phyloP scores from a whole-genome alignment of 2,329 filamentous ascomycete genomes.

The Bipolaris gigantea region DNA sequence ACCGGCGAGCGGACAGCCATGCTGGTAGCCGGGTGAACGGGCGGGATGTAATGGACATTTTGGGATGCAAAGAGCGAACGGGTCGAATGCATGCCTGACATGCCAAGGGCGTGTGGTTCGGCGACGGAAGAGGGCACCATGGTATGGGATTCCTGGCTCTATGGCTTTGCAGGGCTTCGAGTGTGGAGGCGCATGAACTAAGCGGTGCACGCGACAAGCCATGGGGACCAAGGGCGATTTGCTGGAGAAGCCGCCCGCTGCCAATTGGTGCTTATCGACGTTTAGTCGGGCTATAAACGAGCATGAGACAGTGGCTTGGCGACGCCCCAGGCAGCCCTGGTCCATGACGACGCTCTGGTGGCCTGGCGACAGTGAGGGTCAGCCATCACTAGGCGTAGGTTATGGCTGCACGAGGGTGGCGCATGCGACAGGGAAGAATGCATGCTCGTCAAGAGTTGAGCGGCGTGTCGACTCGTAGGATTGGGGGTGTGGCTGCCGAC shows the following conservation, averaged over 20 bases:
- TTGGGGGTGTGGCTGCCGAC: not conserved
- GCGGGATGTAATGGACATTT: slow-evolving; percentile 13
- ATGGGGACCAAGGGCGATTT: not conserved
- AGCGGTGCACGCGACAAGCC: not conserved
- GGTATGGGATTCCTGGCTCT: not conserved
- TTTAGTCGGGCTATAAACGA: not conserved
- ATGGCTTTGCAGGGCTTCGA: not conserved
- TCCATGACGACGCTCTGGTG: not conserved
- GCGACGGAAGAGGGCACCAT: not conserved
- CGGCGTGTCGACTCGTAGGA: not conserved
- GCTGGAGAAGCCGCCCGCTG: not conserved
- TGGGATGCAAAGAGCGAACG: slow-evolving; percentile 12
- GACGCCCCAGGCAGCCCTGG: not conserved
- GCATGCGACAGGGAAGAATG: not conserved
- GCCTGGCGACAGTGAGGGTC: not conserved
- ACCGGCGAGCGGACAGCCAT: not conserved
- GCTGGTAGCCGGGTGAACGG: not conserved
- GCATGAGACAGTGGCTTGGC: not conserved
- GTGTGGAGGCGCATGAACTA: not conserved
- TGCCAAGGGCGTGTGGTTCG: not conserved
- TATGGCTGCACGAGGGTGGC: not conserved
- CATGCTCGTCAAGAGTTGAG: not conserved
- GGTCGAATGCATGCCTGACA: too few relatives aligned
- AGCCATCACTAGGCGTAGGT: not conserved
- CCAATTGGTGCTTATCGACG: not conserved